phyloP scores from a whole-genome alignment of 2,329 filamentous ascomycete species.

The Diaporthe nobilis region DNA sequence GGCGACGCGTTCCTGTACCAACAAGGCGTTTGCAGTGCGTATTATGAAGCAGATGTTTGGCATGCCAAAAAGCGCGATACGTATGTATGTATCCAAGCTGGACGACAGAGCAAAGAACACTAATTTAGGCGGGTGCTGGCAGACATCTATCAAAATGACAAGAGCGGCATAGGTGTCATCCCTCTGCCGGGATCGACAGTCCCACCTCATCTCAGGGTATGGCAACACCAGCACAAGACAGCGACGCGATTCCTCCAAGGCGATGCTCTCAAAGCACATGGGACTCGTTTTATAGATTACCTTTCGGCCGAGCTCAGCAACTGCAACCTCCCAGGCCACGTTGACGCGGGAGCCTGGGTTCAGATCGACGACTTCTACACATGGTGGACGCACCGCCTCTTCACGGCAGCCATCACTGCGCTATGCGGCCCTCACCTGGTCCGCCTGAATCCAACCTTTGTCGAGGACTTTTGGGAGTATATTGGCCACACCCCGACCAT shows the following conservation, averaged over 20 bases:
- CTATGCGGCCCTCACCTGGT: background rate
- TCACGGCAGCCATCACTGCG: background rate
- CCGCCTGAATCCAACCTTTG: background rate
- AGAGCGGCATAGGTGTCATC: background rate
- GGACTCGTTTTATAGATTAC: background rate
- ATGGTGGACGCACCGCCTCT: background rate
- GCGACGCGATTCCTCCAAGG: background rate
- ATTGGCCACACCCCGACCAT: background rate
- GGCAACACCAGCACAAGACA: background rate
- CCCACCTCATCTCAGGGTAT: background rate
- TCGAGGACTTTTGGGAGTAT: conserved; percentile 7
- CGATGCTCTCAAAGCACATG: background rate
- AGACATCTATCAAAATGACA: background rate
- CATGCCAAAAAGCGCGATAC: background rate
- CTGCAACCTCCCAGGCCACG: background rate
- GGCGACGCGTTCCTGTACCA: background rate
- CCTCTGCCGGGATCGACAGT: background rate
- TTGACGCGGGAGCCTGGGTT: background rate
- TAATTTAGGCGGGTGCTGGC: background rate
- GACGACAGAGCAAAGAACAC: background rate
- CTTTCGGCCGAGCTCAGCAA: background rate
- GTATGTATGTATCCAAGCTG: background rate
- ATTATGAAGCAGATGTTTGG: conserved; percentile 9
- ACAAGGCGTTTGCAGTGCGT: background rate
- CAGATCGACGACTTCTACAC: background rate